Conservation (phyloP, 768 basidiomycete genomes). For the Kwoniella botswanensis region DNA sequence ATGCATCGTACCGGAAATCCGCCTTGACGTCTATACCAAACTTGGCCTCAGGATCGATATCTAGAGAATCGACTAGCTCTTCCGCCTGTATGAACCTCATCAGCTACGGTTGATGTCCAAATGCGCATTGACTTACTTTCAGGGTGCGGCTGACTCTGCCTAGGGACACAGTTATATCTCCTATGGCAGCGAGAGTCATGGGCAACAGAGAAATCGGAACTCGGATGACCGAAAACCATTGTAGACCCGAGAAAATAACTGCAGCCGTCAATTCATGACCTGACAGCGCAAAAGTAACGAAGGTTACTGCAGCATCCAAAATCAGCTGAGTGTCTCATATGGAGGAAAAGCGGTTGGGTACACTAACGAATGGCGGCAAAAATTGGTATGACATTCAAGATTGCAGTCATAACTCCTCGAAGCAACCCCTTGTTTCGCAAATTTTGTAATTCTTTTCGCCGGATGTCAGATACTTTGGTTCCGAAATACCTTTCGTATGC, state of each 20-base stretch:
- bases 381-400: constrained; percentile 62
- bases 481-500: constrained; percentile 64
- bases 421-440: constrained; percentile 42
- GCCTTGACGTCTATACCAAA: constrained; percentile 62
- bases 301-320: constrained; percentile 34
- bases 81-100: constrained; percentile 5
- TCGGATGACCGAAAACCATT: constrained; percentile 63
- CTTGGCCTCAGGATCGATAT: constrained; percentile 60
- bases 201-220: constrained; percentile 35
- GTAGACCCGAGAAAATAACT: constrained; percentile 66
- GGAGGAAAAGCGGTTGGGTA: too few species aligned
- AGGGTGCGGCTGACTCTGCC: neutral
- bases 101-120: neutral
- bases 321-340: too few species aligned
- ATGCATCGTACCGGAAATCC: constrained; percentile 50
- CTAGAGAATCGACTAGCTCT: constrained; percentile 54
- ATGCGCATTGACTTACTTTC: neutral
- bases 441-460: constrained; percentile 45
- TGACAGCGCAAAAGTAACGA: constrained; percentile 70
- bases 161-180: constrained; percentile 1
- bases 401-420: constrained; percentile 42
- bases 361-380: constrained; percentile 60
- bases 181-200: constrained; percentile 3
- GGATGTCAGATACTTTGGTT: constrained; percentile 35
- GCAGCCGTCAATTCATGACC: constrained; percentile 66